These are phyloP conservation scores for Cercophora scortea DNA, from an alignment of 495 filamentous ascomycete species.

Conservation along the genomic window DNA sequence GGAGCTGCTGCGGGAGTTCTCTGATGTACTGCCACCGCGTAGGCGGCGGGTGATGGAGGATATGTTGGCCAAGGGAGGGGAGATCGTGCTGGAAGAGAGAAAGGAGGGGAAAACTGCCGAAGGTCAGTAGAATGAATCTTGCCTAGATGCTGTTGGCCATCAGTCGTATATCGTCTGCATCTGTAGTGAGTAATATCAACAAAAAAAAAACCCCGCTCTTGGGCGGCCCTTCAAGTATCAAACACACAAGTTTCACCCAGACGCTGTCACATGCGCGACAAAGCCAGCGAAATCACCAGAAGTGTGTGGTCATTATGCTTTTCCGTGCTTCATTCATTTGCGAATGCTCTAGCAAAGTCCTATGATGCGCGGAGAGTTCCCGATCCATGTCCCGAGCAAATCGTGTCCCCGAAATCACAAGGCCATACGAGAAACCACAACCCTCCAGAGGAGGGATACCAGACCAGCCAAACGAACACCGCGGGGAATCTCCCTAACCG, in stretches of 20 bases:
- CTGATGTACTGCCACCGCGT: conserved; percentile 26
- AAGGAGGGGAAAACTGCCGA: neutral
- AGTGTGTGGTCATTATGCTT: conserved; percentile 17
- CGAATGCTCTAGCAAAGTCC: conserved; percentile 30
- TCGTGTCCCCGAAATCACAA: conserved; percentile 21
- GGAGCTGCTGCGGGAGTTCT: conserved; percentile 46
- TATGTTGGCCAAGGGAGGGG: conserved; percentile 26
- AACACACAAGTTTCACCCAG: neutral
- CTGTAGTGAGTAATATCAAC: too few species aligned
- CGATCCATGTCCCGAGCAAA: conserved; percentile 19
- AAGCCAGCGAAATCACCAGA: neutral
- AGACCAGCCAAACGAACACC: conserved; percentile 38
- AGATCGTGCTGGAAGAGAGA: conserved; percentile 22
- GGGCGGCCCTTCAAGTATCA: too few species aligned
- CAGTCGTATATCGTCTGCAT: too few species aligned
- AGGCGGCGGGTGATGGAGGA: conserved; percentile 25
- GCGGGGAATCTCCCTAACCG: conserved; percentile 22
- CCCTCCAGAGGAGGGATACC: conserved; percentile 32
- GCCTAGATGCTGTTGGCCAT: too few species aligned
- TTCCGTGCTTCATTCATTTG: conserved; percentile 30
- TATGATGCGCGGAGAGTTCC: conserved; percentile 26
- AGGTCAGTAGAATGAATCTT: too few species aligned
- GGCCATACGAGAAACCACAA: conserved; percentile 15
- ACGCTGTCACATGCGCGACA: neutral
- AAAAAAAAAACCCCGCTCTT: too few species aligned